Conservation (phyloP, 306 rosid species). For the Acmispon strigosus region DNA sequence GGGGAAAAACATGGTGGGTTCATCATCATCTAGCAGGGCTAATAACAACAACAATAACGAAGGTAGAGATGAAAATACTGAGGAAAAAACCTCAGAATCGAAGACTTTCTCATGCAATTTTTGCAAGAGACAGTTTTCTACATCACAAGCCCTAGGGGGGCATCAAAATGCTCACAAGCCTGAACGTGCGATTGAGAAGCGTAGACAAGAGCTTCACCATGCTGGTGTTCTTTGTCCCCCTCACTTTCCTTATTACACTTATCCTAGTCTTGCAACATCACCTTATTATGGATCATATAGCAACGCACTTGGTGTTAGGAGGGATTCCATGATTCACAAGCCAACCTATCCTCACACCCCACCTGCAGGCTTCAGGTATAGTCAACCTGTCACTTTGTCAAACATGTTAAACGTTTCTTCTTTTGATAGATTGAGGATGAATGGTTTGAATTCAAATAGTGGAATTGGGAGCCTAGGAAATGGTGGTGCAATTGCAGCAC, state of each 20-base stretch:
- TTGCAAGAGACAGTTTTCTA: constrained; percentile 62
- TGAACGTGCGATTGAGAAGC: constrained; percentile 66
- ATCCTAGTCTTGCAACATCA: constrained; percentile 8
- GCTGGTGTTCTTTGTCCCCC: constrained; percentile 19
- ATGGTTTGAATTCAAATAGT: constrained; percentile 6
- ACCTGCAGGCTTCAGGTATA: no score
- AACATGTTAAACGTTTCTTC: background rate
- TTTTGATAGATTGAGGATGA: constrained; percentile 1
- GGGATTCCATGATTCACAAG: constrained; percentile 32
- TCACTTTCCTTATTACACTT: background rate
- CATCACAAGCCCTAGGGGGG: constrained; percentile 82
- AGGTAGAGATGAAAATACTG: background rate
- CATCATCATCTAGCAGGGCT: constrained; percentile 1
- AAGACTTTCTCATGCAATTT: constrained; percentile 58
- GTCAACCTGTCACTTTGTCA: no score
- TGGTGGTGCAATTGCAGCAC: no score
- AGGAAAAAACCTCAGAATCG: background rate
- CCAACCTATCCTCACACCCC: no score
- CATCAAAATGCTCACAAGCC: constrained; percentile 84
- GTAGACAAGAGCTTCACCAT: constrained; percentile 38
- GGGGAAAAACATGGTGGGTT: background rate
- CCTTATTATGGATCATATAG: constrained; percentile 26
- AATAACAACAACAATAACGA: background rate
- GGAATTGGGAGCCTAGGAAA: background rate
- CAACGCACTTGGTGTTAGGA: constrained; percentile 36